Evolutionary conservation across 129 eudicot species (phyloP).

Genomic region (Sambucus nigra): DNA sequence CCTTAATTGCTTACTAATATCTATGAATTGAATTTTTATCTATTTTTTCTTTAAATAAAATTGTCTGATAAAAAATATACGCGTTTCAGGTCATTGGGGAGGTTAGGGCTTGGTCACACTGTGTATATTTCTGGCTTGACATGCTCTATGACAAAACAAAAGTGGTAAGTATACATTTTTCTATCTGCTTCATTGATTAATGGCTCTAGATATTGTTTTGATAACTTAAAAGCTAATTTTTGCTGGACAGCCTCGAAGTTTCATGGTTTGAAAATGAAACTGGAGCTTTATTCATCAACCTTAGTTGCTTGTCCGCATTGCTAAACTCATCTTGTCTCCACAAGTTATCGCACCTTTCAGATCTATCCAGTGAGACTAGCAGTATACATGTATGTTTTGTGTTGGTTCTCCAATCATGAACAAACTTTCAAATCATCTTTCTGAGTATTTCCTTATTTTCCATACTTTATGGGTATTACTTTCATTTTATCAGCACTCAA

Average conservation of each 20-base stretch:
- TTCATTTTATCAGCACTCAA: background rate
- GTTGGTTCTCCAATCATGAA: background rate
- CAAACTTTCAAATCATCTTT: background rate
- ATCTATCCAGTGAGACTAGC: slow-evolving; percentile 33
- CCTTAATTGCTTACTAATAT: background rate
- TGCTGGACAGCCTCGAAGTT: slow-evolving; percentile 57
- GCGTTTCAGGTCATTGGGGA: slow-evolving; percentile 70
- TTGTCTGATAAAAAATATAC: background rate
- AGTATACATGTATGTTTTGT: slow-evolving; percentile 47
- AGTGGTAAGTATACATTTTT: slow-evolving; percentile 32
- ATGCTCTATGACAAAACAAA: slow-evolving; percentile 42
- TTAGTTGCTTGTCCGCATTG: slow-evolving; percentile 87
- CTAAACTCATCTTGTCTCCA: slow-evolving; percentile 81
- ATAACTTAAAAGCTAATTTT: background rate
- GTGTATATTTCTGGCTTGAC: slow-evolving; percentile 74
- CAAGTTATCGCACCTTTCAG: slow-evolving; percentile 52
- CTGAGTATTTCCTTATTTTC: background rate
- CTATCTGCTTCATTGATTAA: background rate
- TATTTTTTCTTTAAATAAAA: slow-evolving; percentile 7
- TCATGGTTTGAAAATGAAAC: slow-evolving; percentile 63
- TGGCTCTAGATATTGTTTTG: background rate
- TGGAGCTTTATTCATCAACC: slow-evolving; percentile 54
- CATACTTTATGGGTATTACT: background rate
- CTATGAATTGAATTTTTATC: background rate
- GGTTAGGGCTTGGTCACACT: slow-evolving; percentile 67